Evolutionary conservation across 805 yeast genomes (phyloP), one percentile per base, ranked within the genome.

Genomic region (Nakazawaea wyomingensis): DNA sequence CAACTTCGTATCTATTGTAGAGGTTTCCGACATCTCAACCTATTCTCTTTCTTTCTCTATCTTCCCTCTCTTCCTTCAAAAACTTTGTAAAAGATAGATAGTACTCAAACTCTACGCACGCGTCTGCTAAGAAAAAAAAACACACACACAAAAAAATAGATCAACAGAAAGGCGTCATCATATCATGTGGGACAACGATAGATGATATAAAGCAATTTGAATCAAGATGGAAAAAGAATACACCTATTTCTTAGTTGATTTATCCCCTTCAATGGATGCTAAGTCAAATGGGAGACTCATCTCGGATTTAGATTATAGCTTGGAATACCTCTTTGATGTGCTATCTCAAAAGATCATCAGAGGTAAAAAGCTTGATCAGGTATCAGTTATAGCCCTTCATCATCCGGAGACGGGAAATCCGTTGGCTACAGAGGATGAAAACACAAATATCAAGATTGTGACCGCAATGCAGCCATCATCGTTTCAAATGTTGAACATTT

Each of bases 221-320:
- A 34, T 19, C 11, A 21, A 21, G 13, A 42, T 45, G 29, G 55
- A 53, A 11, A 55, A 53, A 30, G 59, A 57, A 28, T 36, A 40
- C 11, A 50, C 58, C 4, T 53, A 46, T 18, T 76, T 72, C 49
- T 63, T 78, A 8, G 65, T 76, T 13, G 86, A 80, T 54, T 59
- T 71, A 11, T 68, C 75, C 9, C 62, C 65, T 54, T 49, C 71
- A 49, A 54, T 70, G 78, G 56, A 70, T 60, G 30, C 61, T 49
- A 45, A 58, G 55, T 19, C 56, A 62, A 30, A 58, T 65, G 63
- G 66, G 54, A 46, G 72, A 64, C 49, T 68, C 62, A 16, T 70
- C 68, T 75, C 59, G 49, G 56, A 67, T 55, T 50, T 70, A 10
- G 65, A 60, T 4, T 49, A 54, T n/a, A 66, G 69, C 5, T 48